Conservation (phyloP, 2,329 filamentous ascomycete species). For the Ophiocordyceps robertsii region DNA sequence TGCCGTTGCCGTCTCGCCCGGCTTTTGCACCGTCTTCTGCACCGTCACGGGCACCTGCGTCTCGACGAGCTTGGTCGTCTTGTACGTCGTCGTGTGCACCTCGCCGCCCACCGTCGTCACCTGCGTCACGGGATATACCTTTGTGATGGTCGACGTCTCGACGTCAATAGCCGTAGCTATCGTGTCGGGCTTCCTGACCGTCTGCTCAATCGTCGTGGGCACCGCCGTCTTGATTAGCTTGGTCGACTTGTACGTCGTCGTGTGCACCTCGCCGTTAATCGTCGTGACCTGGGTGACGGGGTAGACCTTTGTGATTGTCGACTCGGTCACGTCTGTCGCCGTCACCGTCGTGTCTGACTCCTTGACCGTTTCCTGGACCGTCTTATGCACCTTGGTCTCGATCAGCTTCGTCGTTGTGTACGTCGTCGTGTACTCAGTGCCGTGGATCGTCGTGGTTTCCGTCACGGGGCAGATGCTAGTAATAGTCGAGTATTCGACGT, state of each 20-base stretch:
- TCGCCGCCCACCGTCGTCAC: slow-evolving; percentile 28
- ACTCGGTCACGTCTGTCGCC: slow-evolving; percentile 13
- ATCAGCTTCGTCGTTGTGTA: slow-evolving; percentile 26
- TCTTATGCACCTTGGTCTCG: slow-evolving; percentile 13
- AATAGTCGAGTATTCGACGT: slow-evolving; percentile 24
- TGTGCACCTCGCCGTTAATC: slow-evolving; percentile 22
- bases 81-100: slow-evolving; percentile 20
- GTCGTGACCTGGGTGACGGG: slow-evolving; percentile 30
- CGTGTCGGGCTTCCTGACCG: slow-evolving; percentile 2
- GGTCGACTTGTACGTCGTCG: slow-evolving; percentile 23
- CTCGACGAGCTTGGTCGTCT: slow-evolving; percentile 23
- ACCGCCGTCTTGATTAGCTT: slow-evolving; percentile 19
- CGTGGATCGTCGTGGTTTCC: slow-evolving; percentile 27
- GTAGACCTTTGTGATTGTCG: slow-evolving; percentile 24
- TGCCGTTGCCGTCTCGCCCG: slow-evolving; percentile 4
- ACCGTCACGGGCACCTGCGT: slow-evolving; percentile 17
- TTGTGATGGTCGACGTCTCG: slow-evolving; percentile 25
- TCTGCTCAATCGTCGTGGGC: slow-evolving; percentile 18
- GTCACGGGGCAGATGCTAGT: slow-evolving; percentile 25
- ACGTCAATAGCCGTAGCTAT: slow-evolving; percentile 6
- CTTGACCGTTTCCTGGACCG: slow-evolving; percentile 16
- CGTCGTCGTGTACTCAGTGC: slow-evolving; percentile 20
- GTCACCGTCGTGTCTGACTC: slow-evolving; percentile 4
- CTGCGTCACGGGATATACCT: slow-evolving; percentile 24
- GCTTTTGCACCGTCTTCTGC: slow-evolving; percentile 10